Base-by-base conservation (phyloP, 768 basidiomycete genomes). In the Rhodotorula taiwanensis region DNA sequence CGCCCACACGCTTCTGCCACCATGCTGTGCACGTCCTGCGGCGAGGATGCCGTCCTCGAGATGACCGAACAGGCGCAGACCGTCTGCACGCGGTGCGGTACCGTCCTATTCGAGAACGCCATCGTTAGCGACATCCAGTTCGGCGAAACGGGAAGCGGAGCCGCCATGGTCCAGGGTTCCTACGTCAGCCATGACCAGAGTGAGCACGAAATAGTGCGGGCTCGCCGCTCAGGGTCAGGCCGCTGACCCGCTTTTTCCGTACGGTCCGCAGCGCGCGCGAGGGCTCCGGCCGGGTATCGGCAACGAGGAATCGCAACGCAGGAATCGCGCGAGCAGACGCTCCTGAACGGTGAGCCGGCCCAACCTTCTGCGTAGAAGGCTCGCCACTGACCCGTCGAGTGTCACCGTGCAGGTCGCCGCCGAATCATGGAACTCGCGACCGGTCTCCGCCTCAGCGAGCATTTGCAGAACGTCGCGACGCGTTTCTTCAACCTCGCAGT, bases 61-160 rank as follows among this genome's bases (percentile, higher is more conserved):
- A 60, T 64, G 55, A 53, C 61, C 27, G 66, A 62, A 25, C 57
- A 62, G 20, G 66, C 66, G 2, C 64, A 64, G 47, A 64, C 61
- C 4, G 67, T 69, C n/a, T 69, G 67, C 51, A 69, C 67, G 1
- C 49, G 45, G 8, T 67, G 66, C 45, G 66, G 61, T 16, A 63
- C 61, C 3, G 62, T 98, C 23, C 80, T 94, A 15, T 90, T 94
- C 77, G 89, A 95, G 76, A 92, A 90, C 72, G 84, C 86, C 4
- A 91, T 98, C 63, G 89, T 97, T 15, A 88, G 86, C 66, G 95
- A 99, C 74, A 83, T 99, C 58, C 84, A 85, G 1, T 99, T 99
- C 70, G 90, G 91, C n/a, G 95, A 99, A 79, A 87, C 88, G 7
- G 82, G 86, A 16, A 81, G 83, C 33, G 95, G 95, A 30, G 89